Conservation (phyloP, 1,139 yeast genomes). For the Scheffersomyces cryptocercus region DNA sequence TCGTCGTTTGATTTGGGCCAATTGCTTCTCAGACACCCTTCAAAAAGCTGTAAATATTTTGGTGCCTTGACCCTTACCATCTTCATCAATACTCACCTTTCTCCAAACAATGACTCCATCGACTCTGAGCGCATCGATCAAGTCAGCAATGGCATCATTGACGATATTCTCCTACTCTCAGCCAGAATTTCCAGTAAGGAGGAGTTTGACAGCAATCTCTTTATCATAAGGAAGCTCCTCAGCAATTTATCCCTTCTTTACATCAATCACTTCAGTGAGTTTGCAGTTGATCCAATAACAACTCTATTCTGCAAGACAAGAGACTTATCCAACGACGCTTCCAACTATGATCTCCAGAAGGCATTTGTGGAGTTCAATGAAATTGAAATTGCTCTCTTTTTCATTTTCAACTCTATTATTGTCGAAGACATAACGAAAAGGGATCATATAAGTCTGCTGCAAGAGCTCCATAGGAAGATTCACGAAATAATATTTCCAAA, state of each 20-base stretch:
- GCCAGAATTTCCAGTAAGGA: conserved; percentile 1
- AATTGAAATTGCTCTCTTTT: conserved; percentile 10
- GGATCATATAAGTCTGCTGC: conserved; percentile 17
- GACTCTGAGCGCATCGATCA: conserved; percentile 3
- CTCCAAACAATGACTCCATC: background rate
- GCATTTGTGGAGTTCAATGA: conserved; percentile 4
- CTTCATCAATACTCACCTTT: conserved; percentile 44
- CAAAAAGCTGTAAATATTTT: conserved; percentile 60
- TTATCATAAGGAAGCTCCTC: conserved; percentile 36
- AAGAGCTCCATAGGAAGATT: conserved; percentile 11
- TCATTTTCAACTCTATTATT: conserved; percentile 39
- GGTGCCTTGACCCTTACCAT: conserved; percentile 72
- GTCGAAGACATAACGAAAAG: conserved; percentile 56
- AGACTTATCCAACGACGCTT: background rate
- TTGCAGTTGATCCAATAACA: conserved; percentile 6
- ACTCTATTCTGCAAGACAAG: conserved; percentile 2
- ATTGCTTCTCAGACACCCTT: conserved; percentile 40
- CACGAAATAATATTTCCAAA: conserved; percentile 9
- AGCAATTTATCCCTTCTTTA: conserved; percentile 59
- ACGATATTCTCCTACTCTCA: conserved; percentile 7
- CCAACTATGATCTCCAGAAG: background rate
- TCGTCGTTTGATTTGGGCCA: conserved; percentile 54
- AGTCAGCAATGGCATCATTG: conserved; percentile 8
- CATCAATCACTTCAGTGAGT: conserved; percentile 18
- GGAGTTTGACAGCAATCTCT: conserved; percentile 13